Conservation (phyloP, 1,139 yeast species). For the Magnusiomyces paraingens region DNA sequence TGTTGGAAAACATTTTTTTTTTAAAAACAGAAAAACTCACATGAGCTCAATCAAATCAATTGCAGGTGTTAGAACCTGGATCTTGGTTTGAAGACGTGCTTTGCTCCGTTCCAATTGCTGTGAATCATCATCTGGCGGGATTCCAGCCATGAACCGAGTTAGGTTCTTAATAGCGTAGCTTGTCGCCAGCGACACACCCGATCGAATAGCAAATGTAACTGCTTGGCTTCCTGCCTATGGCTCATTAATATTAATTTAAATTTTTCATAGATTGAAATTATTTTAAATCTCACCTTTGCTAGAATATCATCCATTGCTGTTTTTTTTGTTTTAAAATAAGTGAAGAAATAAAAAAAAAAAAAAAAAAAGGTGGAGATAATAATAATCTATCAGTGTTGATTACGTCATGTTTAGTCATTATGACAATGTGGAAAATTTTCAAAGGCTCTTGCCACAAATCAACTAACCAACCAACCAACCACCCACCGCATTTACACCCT, state of each 20-base stretch:
- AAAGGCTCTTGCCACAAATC: not conserved
- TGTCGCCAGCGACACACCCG: constrained; percentile 71
- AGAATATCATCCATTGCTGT: constrained; percentile 15
- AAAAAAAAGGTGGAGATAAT: not conserved
- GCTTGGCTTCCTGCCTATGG: constrained; percentile 66
- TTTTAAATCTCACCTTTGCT: constrained; percentile 12
- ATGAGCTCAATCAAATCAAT: constrained; percentile 64
- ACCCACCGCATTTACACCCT: too few relatives aligned
- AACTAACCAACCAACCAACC: too few relatives aligned
- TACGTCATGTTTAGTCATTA: too few relatives aligned
- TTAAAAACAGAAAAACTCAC: constrained; percentile 8
- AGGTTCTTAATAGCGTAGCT: constrained; percentile 68
- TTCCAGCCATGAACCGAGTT: constrained; percentile 49
- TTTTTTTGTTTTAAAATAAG: not conserved
- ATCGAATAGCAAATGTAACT: constrained; percentile 70
- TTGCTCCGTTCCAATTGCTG: constrained; percentile 39
- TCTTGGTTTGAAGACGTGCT: constrained; percentile 50
- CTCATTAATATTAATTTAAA: not conserved
- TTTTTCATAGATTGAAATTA: not conserved
- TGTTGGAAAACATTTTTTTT: not conserved
- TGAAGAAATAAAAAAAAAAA: not conserved
- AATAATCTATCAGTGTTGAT: too few relatives aligned
- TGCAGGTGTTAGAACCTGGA: constrained; percentile 58
- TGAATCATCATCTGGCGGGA: constrained; percentile 51
- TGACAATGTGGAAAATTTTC: not conserved